Conservation (phyloP, 768 basidiomycete species). For the Podaxis sp. region DNA sequence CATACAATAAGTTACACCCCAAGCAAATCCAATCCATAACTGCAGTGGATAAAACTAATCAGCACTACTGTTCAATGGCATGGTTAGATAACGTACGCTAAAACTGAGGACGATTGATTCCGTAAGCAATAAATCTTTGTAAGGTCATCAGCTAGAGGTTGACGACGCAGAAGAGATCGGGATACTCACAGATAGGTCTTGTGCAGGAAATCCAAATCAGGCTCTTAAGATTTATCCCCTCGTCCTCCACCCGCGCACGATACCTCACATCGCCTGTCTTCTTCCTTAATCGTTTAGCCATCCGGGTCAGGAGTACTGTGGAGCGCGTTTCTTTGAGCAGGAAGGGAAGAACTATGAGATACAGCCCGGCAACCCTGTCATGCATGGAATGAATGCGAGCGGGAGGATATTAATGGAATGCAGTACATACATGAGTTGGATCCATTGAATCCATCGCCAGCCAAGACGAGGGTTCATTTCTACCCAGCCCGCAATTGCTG, state of each 20-base stretch:
- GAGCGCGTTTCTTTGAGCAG: slow-evolving; percentile 70
- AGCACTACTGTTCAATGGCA: background rate
- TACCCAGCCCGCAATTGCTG: slow-evolving; percentile 27
- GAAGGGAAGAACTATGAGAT: slow-evolving; percentile 47
- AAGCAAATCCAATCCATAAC: slow-evolving; percentile 73
- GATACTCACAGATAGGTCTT: slow-evolving; percentile 65
- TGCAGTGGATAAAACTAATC: slow-evolving; percentile 22
- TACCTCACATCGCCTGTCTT: slow-evolving; percentile 64
- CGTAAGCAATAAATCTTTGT: slow-evolving; percentile 58
- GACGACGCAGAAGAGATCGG: background rate
- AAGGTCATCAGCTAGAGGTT: background rate
- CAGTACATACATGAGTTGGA: slow-evolving; percentile 25
- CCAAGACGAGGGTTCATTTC: slow-evolving; percentile 25
- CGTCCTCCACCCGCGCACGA: slow-evolving; percentile 59
- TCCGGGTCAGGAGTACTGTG: slow-evolving; percentile 63
- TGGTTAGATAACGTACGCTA: slow-evolving; percentile 50
- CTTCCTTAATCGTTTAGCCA: slow-evolving; percentile 64
- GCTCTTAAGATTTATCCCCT: slow-evolving; percentile 38
- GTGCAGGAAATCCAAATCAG: slow-evolving; percentile 72
- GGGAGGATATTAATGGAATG: background rate
- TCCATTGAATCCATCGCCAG: slow-evolving; percentile 33
- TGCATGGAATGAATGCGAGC: too few relatives aligned
- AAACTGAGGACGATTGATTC: slow-evolving; percentile 77
- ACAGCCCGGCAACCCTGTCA: slow-evolving; percentile 48
- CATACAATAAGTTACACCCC: slow-evolving; percentile 74